Base-by-base conservation (phyloP, 495 filamentous ascomycete species). In the Neurospora terricola region DNA sequence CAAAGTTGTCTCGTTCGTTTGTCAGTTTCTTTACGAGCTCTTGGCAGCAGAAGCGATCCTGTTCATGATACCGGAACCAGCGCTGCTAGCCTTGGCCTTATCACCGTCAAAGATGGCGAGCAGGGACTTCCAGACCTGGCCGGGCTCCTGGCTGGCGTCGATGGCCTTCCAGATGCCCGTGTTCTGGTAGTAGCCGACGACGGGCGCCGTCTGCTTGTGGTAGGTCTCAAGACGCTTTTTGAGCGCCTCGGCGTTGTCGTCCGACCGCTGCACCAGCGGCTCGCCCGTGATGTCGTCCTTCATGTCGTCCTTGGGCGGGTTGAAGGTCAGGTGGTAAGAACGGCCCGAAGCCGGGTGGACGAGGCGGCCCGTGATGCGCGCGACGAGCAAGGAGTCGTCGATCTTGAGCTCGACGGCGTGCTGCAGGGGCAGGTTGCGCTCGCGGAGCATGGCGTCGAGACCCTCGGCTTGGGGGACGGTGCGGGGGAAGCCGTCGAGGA, bases 231-330 rank as follows among this genome's bases (percentile, higher is more conserved):
- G 87, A 73, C 96, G 91, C 91, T 98, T 34, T 34, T 34, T 99
- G 88, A 99, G 87, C 45, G 95, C 93, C n/a, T 95, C 95, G 76
- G 92, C 94, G 78, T 99, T 99, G 86, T 99, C 96, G 80, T 99
- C 96, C 72, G 90, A 92, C 75, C 96, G 91, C 86, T 98, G 96
- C 80, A 98, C 93, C 76, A 99, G 84, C 38, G 95, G 96, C 86
- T 99, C 96, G 80, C 96, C 96, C 18, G 96, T 98, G 72, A 98
- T 80, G 79, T 99, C 96, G 84, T 99, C 96, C 81, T 88, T 97
- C 96, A 98, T 98, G 73, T 87, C 72, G 73, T 88, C 83, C 88
- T 97, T 96, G 75, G 96, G 96, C n/a, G 96, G 96, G 89, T 97
- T 98, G 90, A 99, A 99, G 80, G 93, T 91, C 83, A 91, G 93